Evolutionary conservation across 768 basidiomycete genomes (phyloP), one percentile per base, ranked within the genome.

Genomic region (Psilocybe subaeruginosa): DNA sequence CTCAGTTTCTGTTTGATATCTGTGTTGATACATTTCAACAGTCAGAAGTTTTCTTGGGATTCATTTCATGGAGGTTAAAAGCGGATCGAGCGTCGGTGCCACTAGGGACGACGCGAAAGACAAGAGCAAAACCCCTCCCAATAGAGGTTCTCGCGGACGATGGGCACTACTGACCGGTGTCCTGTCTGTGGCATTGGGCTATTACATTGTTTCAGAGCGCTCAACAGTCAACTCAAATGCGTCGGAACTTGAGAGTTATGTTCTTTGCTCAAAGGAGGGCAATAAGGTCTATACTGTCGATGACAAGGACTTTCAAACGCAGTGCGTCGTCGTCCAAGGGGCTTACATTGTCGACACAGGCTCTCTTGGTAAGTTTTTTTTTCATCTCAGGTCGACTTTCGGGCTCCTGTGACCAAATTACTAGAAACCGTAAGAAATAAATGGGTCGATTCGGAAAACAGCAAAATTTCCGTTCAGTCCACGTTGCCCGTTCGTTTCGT

Each of bases 221-320:
- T 4, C 33, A 37, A 14, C 46, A 47, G 29, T 55, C 4, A 39
- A 59, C n/a, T 27, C 37, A 4, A 27, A 45, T 29, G 17, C 59
- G 23, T 29, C 37, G 14, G 12, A 35, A 12, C 45, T 63, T 11
- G 47, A 57, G 3, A 58, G 74, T 4, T 91, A 90, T 67, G 87
- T 84, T 1, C 65, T 92, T n/a, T 91, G 90, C 72, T 85, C 90
- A 30, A 78, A 69, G 52, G 74, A 80, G 9, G 79, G 78, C 17
- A 65, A 77, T 52, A 73, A 74, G 31, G 81, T 93, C 52, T 91
- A 91, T 66, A 89, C 87, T 16, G 88, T 91, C n/a, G 88, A 92
- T 68, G 71, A 74, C 5, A 58, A 70, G 31, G 80, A 82, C 61
- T 73, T 81, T 3, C 77, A 73, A 58, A 83, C 79, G 4, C 84